Conservation (phyloP, 805 yeast genomes). For the Metschnikowia bowlesiae region DNA sequence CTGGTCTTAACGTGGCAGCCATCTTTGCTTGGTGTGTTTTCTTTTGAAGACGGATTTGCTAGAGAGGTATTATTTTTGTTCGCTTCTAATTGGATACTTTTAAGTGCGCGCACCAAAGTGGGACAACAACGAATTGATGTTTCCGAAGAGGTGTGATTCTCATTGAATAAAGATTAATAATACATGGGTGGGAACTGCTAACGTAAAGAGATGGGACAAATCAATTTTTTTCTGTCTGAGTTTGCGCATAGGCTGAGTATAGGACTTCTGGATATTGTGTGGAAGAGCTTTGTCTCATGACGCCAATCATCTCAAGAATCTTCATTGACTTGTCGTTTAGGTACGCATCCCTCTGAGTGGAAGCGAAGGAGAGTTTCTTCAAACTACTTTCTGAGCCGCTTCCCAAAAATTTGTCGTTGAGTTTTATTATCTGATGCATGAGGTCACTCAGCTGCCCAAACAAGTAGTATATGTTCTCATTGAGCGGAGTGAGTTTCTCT, state of each 20-base stretch:
- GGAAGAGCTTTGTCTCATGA: constrained; percentile 1
- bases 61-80: constrained; percentile 4
- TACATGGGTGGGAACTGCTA: background rate
- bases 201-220: background rate
- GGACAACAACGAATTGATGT: background rate
- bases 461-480: constrained; percentile 44
- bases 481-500: constrained; percentile 38
- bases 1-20: constrained; percentile 44
- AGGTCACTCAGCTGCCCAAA: constrained; percentile 41
- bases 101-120: constrained; percentile 15
- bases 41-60: background rate
- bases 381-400: constrained; percentile 19
- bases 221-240: background rate
- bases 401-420: constrained; percentile 23
- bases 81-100: constrained; percentile 16
- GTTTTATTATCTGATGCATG: constrained; percentile 24
- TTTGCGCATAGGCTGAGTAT: constrained; percentile 4
- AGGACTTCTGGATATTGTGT: constrained; percentile 2
- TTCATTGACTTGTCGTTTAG: constrained; percentile 32
- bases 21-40: constrained; percentile 15
- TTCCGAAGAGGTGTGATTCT: background rate
- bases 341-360: constrained; percentile 36
- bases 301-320: constrained; percentile 10
- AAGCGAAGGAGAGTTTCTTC: constrained; percentile 23
- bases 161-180: background rate